Conservation (phyloP, 176 grass and related monocot species). For the Phoenix dactylifera region DNA sequence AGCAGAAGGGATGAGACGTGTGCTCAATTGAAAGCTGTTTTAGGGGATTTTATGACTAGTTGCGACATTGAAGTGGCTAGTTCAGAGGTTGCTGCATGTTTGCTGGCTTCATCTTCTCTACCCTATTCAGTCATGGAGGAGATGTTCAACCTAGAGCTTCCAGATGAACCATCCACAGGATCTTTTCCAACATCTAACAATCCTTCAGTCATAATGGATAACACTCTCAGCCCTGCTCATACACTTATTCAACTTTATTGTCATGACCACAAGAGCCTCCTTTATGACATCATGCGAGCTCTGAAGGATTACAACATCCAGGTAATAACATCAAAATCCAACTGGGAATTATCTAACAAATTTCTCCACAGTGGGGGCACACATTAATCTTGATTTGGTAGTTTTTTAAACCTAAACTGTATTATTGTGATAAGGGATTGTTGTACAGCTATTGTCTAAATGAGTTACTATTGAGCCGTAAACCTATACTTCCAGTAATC, state of each 20-base stretch:
- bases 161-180: conserved; percentile 1
- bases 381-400: too few relatives aligned
- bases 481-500: too few relatives aligned
- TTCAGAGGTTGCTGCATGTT: background rate
- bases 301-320: conserved; percentile 20
- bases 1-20: conserved; percentile 6
- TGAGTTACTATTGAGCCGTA: too few relatives aligned
- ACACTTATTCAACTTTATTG: conserved; percentile 18
- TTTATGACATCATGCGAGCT: conserved; percentile 14
- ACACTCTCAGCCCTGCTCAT: conserved; percentile 17
- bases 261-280: conserved; percentile 11
- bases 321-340: conserved; percentile 2
- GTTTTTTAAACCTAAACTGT: too few relatives aligned
- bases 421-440: too few relatives aligned
- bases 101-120: conserved; percentile 17
- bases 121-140: conserved; percentile 10
- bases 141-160: conserved; percentile 2
- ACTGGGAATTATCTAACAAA: too few relatives aligned
- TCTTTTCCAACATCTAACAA: background rate
- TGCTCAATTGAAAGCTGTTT: conserved; percentile 1
- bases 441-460: too few relatives aligned
- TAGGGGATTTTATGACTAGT: conserved; percentile 6
- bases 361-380: too few relatives aligned
- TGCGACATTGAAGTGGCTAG: conserved; percentile 7
- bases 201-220: conserved; percentile 10